Evolutionary conservation across 2,329 filamentous ascomycete species (phyloP).

Genomic region (Penicillium aurantiogriseum): DNA sequence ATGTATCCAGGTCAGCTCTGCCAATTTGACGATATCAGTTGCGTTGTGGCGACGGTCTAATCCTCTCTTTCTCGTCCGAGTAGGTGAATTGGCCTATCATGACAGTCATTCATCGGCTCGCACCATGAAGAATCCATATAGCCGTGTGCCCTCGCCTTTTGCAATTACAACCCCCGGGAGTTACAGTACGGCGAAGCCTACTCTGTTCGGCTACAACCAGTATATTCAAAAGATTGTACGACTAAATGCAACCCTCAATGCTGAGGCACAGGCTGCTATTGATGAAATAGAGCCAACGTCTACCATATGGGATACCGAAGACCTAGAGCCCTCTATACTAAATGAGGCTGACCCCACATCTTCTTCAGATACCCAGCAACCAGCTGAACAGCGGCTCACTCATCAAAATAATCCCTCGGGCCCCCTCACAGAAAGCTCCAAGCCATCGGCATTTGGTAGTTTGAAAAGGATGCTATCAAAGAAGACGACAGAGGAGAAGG

Average conservation of each 20-base stretch:
- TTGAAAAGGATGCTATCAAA: background rate
- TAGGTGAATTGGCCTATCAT: background rate
- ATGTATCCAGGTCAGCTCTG: constrained; percentile 44
- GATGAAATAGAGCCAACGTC: background rate
- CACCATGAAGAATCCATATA: background rate
- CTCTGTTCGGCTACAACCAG: background rate
- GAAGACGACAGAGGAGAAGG: constrained; percentile 26
- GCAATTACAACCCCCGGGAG: background rate
- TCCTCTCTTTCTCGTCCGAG: constrained; percentile 23
- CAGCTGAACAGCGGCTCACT: background rate
- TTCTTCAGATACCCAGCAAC: background rate
- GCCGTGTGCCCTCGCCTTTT: background rate
- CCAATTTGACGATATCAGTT: background rate
- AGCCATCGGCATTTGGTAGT: background rate
- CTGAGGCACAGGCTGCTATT: background rate
- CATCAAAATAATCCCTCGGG: too few species aligned
- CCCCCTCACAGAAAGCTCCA: background rate
- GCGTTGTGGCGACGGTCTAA: constrained; percentile 10
- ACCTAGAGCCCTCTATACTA: background rate
- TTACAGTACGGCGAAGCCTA: background rate
- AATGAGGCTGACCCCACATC: background rate
- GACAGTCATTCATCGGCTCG: background rate
- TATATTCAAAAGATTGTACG: background rate
- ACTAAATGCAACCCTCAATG: background rate
- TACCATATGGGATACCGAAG: background rate